phyloP scores from a whole-genome alignment of 2,329 filamentous ascomycete species.

The Fusarium tanahbumbuense region DNA sequence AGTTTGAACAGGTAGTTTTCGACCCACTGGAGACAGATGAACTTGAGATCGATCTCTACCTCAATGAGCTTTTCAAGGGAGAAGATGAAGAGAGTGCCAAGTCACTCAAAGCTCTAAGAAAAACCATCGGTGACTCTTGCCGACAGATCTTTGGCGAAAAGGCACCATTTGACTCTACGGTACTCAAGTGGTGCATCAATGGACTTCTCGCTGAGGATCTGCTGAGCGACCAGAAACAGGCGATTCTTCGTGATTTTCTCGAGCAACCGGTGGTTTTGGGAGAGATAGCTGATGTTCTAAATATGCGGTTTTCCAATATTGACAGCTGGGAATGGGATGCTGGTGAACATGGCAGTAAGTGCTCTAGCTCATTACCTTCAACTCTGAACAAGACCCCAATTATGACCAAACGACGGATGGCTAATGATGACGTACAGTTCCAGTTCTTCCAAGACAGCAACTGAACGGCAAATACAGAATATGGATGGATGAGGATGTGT shows the following conservation, averaged over 20 bases:
- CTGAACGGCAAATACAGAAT: constrained; percentile 3
- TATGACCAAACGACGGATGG: background rate
- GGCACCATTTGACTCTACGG: background rate
- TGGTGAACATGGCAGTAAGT: constrained; percentile 1
- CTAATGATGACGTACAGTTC: background rate
- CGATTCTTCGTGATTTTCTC: constrained; percentile 7
- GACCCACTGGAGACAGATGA: background rate
- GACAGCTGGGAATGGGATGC: constrained; percentile 9
- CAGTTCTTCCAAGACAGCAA: background rate
- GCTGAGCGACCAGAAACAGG: constrained; percentile 5
- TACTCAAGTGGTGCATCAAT: constrained; percentile 2
- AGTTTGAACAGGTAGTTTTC: background rate
- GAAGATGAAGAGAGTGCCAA: background rate
- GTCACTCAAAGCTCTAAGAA: background rate
- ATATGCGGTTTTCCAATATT: constrained; percentile 3
- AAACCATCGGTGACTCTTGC: background rate
- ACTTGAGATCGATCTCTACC: constrained; percentile 4
- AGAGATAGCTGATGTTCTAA: background rate
- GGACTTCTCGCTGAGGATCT: constrained; percentile 1
- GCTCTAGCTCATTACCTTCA: accelerated
- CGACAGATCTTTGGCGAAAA: background rate
- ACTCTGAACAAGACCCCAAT: background rate
- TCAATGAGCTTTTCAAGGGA: background rate
- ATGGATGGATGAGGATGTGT: background rate
- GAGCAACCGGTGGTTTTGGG: constrained; percentile 3